Percentiles rank a stretch among this genome's conserved stretches.
phyloP scores from a whole-genome alignment of 139 green algal species.

The Chlamydomonas asymmetrica region DNA sequence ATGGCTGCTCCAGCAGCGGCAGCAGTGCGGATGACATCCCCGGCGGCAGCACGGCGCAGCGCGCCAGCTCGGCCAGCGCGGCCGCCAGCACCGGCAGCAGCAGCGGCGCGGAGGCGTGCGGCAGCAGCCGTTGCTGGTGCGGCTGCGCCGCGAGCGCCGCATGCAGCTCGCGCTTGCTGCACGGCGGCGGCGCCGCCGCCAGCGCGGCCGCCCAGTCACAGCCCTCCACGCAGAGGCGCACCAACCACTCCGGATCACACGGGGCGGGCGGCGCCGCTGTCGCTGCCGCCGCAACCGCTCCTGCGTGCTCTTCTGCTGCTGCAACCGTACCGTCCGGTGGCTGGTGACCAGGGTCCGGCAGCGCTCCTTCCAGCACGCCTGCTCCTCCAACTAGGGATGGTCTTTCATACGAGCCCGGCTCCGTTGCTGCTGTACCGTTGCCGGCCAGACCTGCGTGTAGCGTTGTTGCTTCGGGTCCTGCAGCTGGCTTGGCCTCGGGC shows the following conservation, averaged over 20 bases:
- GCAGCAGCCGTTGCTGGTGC: conserved; percentile 18
- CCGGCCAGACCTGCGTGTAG: too few relatives aligned
- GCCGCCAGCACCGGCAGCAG: conserved; percentile 26
- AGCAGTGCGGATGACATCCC: neutral
- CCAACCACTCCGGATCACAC: neutral
- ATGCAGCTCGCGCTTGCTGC: conserved; percentile 42
- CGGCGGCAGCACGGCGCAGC: neutral
- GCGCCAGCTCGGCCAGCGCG: conserved; percentile 19
- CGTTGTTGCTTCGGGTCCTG: too few relatives aligned
- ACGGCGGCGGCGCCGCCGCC: conserved; percentile 48
- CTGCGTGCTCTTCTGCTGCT: neutral
- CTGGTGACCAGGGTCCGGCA: neutral
- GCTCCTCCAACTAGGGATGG: neutral
- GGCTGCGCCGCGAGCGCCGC: conserved; percentile 16
- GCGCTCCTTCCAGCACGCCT: neutral
- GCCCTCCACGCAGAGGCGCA: neutral
- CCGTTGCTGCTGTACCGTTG: too few relatives aligned
- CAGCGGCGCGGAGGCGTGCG: conserved; percentile 29
- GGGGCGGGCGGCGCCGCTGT: neutral
- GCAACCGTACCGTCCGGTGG: neutral
- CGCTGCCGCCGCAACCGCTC: neutral
- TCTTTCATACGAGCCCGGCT: too few relatives aligned
- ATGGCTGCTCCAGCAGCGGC: neutral
- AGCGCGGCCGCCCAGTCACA: conserved; percentile 65
- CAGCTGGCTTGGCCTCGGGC: too few relatives aligned